Evolutionary conservation across 2,329 filamentous ascomycete species (phyloP).

Genomic region (Alternaria hordeiaustralica): DNA sequence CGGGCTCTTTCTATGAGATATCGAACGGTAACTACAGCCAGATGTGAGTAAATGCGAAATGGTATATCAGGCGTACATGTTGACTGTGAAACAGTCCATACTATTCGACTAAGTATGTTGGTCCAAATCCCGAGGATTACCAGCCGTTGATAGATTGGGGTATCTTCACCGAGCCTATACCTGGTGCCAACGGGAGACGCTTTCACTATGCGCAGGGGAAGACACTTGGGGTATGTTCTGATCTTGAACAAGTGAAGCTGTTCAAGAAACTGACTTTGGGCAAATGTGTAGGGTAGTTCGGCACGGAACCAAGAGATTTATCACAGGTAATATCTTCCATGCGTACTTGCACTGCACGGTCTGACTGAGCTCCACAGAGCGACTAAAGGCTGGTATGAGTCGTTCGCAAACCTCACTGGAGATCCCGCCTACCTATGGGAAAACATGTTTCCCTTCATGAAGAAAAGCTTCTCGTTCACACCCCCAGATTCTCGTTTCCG

Average conservation of each 20-base stretch:
- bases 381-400: conserved; percentile 15
- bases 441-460: conserved; percentile 32
- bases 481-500: conserved; percentile 21
- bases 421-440: conserved; percentile 35
- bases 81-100: conserved; percentile 10
- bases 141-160: conserved; percentile 40
- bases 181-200: conserved; percentile 10
- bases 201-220: conserved; percentile 38
- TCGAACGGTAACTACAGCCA: conserved; percentile 27
- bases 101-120: conserved; percentile 18
- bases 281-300: conserved; percentile 13
- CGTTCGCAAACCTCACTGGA: conserved; percentile 25
- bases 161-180: conserved; percentile 30
- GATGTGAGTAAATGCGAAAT: conserved; percentile 17
- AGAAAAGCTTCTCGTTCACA: conserved; percentile 37
- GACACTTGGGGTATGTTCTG: conserved; percentile 24
- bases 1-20: conserved; percentile 36
- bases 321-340: conserved; percentile 13
- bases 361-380: not conserved
- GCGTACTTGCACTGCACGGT: not conserved
- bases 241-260: not conserved
- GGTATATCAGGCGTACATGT: not conserved
- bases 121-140: conserved; percentile 19
- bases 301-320: conserved; percentile 36
- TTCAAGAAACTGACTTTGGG: not conserved